Conservation (phyloP, 768 basidiomycete species). For the Hirschioporus abietinus region DNA sequence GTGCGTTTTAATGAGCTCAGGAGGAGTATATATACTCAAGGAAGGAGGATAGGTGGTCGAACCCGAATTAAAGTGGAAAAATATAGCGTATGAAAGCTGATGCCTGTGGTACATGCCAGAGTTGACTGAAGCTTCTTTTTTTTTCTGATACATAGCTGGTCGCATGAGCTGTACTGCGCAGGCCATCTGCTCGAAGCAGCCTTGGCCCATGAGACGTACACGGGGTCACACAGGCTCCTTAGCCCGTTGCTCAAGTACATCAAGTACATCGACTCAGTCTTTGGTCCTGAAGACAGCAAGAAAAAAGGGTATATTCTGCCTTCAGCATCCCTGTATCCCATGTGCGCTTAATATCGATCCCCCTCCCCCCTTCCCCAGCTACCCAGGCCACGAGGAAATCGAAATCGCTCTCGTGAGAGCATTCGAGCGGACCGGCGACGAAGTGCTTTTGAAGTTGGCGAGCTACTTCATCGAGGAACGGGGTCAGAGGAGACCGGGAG, state of each 20-base stretch:
- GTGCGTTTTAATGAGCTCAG: neutral
- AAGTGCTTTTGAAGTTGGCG: conserved; percentile 12
- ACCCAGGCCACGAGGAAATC: conserved; percentile 19
- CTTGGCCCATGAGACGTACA: conserved; percentile 16
- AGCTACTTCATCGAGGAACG: conserved; percentile 19
- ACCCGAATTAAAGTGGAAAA: conserved; percentile 17
- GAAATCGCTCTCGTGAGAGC: conserved; percentile 16
- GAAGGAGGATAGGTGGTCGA: conserved; percentile 14
- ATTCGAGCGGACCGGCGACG: conserved; percentile 12
- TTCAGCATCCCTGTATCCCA: neutral
- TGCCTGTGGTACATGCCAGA: neutral
- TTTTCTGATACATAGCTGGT: conserved; percentile 11
- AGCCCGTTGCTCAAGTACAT: conserved; percentile 16
- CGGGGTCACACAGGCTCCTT: conserved; percentile 11
- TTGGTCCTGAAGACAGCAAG: conserved; percentile 15
- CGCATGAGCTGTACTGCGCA: conserved; percentile 19
- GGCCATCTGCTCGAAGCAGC: conserved; percentile 20
- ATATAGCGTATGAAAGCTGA: conserved; percentile 13
- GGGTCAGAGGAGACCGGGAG: conserved; percentile 11
- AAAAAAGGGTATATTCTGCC: conserved; percentile 12
- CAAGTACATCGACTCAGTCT: conserved; percentile 13
- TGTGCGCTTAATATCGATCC: neutral
- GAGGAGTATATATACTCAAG: neutral
- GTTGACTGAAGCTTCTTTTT: neutral
- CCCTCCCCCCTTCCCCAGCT: conserved; percentile 8